Conservation (phyloP, 345 rosid genomes). For the Syzygium aqueum region DNA sequence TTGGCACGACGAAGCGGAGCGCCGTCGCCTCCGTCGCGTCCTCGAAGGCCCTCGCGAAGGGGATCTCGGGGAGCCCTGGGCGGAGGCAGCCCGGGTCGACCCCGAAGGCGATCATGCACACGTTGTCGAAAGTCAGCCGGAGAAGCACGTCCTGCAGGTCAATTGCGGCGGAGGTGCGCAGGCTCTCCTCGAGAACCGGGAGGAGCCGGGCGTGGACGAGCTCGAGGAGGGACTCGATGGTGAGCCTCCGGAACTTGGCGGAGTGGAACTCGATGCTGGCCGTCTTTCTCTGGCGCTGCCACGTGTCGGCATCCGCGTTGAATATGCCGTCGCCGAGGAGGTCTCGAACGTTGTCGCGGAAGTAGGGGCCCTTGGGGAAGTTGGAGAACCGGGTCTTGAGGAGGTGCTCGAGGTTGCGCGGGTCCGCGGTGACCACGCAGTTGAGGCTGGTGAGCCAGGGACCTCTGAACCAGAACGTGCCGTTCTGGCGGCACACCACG, state of each 20-base stretch:
- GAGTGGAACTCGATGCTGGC: slow-evolving; percentile 96
- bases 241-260: slow-evolving; percentile 62
- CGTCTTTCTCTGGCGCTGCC: slow-evolving; percentile 83
- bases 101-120: slow-evolving; percentile 93
- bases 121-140: slow-evolving; percentile 82
- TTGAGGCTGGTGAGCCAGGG: slow-evolving; percentile 78
- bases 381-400: slow-evolving; percentile 76
- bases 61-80: slow-evolving; percentile 51
- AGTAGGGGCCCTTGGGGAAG: slow-evolving; percentile 81
- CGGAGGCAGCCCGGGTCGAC: slow-evolving; percentile 83
- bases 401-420: slow-evolving; percentile 78
- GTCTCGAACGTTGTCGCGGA: slow-evolving; percentile 56
- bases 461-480: slow-evolving; percentile 73
- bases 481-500: slow-evolving; percentile 45
- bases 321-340: slow-evolving; percentile 89
- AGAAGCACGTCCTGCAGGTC: slow-evolving; percentile 80
- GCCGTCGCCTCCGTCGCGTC: slow-evolving; percentile 78
- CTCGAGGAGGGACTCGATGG: slow-evolving; percentile 52
- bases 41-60: slow-evolving; percentile 85
- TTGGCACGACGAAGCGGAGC: slow-evolving; percentile 65
- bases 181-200: slow-evolving; percentile 56
- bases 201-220: slow-evolving; percentile 73
- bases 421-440: slow-evolving; percentile 71
- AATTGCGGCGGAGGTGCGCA: slow-evolving; percentile 18
- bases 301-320: slow-evolving; percentile 73